Evolutionary conservation across 2,329 filamentous ascomycete species (phyloP), one percentile per base, ranked within the genome.

Genomic region (Epichloe sylvatica): DNA sequence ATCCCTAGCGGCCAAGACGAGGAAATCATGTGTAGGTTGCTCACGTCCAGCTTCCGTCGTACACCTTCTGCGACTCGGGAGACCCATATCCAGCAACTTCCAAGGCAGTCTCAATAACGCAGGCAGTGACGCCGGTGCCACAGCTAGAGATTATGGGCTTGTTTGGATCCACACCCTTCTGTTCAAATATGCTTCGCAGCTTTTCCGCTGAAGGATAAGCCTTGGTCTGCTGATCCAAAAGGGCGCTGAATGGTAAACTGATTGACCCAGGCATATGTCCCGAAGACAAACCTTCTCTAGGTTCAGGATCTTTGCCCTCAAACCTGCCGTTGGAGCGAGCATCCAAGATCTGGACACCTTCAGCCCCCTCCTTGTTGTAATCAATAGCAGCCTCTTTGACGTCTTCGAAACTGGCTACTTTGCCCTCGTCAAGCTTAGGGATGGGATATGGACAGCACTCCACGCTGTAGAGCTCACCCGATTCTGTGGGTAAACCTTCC

Each of bases 21-120:
- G 15, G 12, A 12, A 5, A 34, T 11, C 4, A 38, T 39, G 11
- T 25, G 9, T 44, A 1, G 30, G 30, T 30, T 9, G 83, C 86
- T 81, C 73, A 94, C 77, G 92, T 97, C 92, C 92, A 98, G 67
- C 90, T 95, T 45, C 92, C 92, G 65, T 98, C 92, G 61, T 98
- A 98, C 21, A 98, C 74, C 62, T 77, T 82, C 56, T 86, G 78
- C 49, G 78, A 77, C 53, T 81, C 76, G 0, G 77, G 67, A 4
- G 78, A 71, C 2, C 84, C 86, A 61, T 81, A 90, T 1, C 81
- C 83, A 21, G 90, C 87, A 65, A 88, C 81, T 33, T 79, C 80
- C 49, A 98, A 69, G 2, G 89, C 92, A 37, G 89, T 84, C 62
- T 98, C 92, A 40, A 98, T 80, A 41, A 96, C 79, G 17, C 86